phyloP scores from a whole-genome alignment of 345 rosid genomes.

The Eucalyptus cloeziana region DNA sequence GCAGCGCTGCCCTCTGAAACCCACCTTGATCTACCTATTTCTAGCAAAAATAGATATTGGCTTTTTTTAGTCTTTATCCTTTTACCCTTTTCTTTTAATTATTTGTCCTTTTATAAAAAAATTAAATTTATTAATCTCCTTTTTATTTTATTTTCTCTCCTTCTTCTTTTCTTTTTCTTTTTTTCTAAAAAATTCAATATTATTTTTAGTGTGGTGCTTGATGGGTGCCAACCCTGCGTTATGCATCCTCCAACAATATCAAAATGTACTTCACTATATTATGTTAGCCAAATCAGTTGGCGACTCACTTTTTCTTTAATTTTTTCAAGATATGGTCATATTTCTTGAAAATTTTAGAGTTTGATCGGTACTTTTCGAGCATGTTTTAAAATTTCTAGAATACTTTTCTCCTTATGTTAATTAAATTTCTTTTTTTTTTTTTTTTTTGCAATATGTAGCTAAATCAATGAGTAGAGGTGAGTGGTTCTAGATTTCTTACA shows the following conservation, averaged over 20 bases:
- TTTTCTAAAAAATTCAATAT: background rate
- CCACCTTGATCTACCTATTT: background rate
- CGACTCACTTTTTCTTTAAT: background rate
- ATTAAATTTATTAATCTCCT: background rate
- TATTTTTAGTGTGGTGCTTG: background rate
- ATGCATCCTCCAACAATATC: background rate
- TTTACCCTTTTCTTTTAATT: background rate
- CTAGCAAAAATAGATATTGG: background rate
- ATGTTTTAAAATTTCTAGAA: background rate
- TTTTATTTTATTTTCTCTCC: background rate
- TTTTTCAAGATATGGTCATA: background rate
- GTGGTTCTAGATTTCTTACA: fast-evolving
- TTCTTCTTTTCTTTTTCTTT: background rate
- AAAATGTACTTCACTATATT: too few relatives aligned
- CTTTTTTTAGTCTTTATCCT: background rate
- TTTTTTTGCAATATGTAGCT: background rate
- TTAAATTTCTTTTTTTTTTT: too few relatives aligned
- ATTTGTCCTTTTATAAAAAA: background rate
- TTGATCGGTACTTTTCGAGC: background rate
- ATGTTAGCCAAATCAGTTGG: background rate
- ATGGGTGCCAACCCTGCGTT: background rate
- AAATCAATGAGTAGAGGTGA: too few relatives aligned
- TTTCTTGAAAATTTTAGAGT: background rate
- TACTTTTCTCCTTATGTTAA: background rate
- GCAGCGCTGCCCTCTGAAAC: background rate